Evolutionary conservation across 108 stramenopile genomes (phyloP).

Genomic region (Ochromonas danica): DNA sequence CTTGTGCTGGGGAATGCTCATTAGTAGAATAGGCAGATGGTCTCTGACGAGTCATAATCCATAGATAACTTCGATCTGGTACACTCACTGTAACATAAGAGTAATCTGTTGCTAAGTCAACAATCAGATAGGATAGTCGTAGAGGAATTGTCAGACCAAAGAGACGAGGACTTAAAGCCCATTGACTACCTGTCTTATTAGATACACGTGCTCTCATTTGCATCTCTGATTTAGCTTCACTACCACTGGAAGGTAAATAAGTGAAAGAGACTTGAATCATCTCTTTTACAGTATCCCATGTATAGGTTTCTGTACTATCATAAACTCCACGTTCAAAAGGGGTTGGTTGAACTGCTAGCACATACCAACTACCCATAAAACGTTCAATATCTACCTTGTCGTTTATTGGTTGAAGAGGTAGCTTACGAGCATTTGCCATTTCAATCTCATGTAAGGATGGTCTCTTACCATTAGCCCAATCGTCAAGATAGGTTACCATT

Average conservation of each 20-base stretch:
- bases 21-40: not conserved
- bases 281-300: not conserved
- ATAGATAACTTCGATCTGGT: slow-evolving; percentile 25
- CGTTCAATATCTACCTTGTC: not conserved
- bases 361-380: slow-evolving; percentile 35
- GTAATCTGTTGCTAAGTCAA: slow-evolving; percentile 3
- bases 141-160: slow-evolving; percentile 21
- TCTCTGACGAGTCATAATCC: slow-evolving; percentile 26
- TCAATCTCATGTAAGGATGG: not conserved
- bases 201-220: not conserved
- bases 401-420: not conserved
- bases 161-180: not conserved
- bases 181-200: not conserved
- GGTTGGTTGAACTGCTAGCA: not conserved
- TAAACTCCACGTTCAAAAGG: not conserved
- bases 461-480: not conserved
- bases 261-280: not conserved
- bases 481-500: slow-evolving; percentile 69
- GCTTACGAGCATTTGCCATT: not conserved
- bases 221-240: not conserved
- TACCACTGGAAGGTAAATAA: not conserved
- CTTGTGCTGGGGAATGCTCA: not conserved
- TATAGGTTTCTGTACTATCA: slow-evolving; percentile 1
- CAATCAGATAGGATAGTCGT: not conserved
- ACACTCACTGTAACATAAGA: not conserved